Evolutionary conservation across 1,139 yeast genomes (phyloP).

Genomic region (Candida dubliniensis): DNA sequence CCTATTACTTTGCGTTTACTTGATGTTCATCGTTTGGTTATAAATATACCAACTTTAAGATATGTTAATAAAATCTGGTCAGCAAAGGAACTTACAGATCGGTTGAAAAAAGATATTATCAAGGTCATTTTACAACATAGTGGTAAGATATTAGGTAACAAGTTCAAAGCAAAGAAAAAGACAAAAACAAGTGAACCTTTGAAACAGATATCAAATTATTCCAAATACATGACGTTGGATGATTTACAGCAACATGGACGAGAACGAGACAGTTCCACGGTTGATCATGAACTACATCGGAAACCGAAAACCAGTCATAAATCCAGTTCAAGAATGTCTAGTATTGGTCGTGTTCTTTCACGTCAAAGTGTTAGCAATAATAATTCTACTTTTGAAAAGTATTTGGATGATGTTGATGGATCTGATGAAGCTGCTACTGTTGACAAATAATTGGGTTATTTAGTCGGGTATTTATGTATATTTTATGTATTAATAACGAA

Average conservation of each 20-base stretch:
- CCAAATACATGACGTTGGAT: conserved; percentile 37
- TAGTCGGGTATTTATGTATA: not conserved
- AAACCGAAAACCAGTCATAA: conserved; percentile 3
- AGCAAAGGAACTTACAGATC: conserved; percentile 64
- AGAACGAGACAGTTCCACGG: conserved; percentile 20
- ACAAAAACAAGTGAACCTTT: conserved; percentile 34
- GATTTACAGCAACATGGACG: conserved; percentile 39
- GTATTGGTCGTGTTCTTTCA: conserved; percentile 2
- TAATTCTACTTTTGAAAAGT: conserved; percentile 1
- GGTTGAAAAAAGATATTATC: conserved; percentile 66
- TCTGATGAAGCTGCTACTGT: not conserved
- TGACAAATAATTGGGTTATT: not conserved
- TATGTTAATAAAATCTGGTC: conserved; percentile 78
- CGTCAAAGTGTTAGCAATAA: conserved; percentile 1
- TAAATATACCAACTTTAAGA: conserved; percentile 64
- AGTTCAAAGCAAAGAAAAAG: conserved; percentile 48
- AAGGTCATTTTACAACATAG: conserved; percentile 70
- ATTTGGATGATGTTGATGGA: conserved; percentile 2
- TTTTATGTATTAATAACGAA: not conserved
- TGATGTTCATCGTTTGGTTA: conserved; percentile 67
- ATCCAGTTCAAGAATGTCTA: not conserved
- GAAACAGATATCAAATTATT: conserved; percentile 45
- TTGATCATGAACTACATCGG: conserved; percentile 11
- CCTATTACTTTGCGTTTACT: conserved; percentile 63
- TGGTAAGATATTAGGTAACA: conserved; percentile 79